A percentile compares a stretch with the other conserved stretches of the same genome.
Conservation (phyloP, 805 yeast genomes). For the Hanseniaspora taiwanica region DNA sequence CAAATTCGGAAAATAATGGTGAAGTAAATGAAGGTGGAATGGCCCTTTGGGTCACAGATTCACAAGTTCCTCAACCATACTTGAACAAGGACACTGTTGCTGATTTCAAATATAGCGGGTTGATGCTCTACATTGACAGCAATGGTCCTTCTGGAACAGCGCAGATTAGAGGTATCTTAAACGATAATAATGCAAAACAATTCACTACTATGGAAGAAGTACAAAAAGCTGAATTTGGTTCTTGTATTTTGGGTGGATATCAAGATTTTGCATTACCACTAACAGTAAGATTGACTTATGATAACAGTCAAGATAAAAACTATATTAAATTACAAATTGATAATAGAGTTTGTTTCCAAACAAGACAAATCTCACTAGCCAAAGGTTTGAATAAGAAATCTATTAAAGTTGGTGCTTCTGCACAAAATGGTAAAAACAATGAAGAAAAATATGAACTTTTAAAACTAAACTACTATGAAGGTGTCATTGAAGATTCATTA, state of each 20-base stretch:
- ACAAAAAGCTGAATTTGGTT: conserved; percentile 32
- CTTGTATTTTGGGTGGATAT: conserved; percentile 39
- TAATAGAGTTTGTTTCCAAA: conserved; percentile 57
- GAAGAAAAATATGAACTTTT: conserved; percentile 56
- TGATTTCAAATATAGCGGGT: conserved; percentile 38
- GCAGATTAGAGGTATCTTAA: conserved; percentile 43
- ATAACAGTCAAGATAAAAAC: conserved; percentile 22
- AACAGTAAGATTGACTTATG: conserved; percentile 52
- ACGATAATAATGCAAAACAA: conserved; percentile 37
- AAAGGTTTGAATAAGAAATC: conserved; percentile 10
- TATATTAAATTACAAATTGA: conserved; percentile 57
- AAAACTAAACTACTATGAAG: conserved; percentile 41
- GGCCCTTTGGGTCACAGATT: conserved; percentile 41
- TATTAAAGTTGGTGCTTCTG: conserved; percentile 42
- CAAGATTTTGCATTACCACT: conserved; percentile 61
- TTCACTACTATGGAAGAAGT: conserved; percentile 14
- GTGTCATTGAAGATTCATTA: conserved; percentile 39
- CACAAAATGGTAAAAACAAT: conserved; percentile 26
- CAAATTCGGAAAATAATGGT: conserved; percentile 37
- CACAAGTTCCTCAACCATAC: conserved; percentile 7
- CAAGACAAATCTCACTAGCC: conserved; percentile 37
- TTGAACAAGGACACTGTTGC: background rate
- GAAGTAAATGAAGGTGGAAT: conserved; percentile 46
- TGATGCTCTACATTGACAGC: conserved; percentile 46
- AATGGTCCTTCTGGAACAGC: conserved; percentile 31